phyloP scores from a whole-genome alignment of 768 basidiomycete species.

The Mycena indigotica region DNA sequence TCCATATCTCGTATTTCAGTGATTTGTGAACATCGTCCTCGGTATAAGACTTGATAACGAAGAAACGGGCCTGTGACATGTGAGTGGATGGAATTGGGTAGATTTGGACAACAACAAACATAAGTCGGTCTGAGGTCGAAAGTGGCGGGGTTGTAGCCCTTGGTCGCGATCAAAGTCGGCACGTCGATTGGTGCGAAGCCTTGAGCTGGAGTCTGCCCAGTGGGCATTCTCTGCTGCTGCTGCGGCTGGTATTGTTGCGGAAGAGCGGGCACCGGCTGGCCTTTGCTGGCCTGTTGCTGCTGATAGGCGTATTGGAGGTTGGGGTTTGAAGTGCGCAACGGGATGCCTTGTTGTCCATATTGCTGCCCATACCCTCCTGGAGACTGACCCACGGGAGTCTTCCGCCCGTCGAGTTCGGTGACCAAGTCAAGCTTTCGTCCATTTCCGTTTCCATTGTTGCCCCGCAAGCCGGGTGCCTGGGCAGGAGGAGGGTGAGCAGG shows the following conservation, averaged over 20 bases:
- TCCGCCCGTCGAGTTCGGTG: conserved; percentile 68
- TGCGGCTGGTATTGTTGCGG: conserved; percentile 75
- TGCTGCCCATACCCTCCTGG: conserved; percentile 48
- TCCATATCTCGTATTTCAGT: conserved; percentile 97
- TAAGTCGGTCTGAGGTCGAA: conserved; percentile 83
- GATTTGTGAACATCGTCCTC: conserved; percentile 99
- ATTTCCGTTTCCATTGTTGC: conserved; percentile 40
- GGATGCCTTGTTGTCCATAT: conserved; percentile 24
- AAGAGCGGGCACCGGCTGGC: conserved; percentile 70
- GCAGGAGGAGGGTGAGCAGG: conserved; percentile 48
- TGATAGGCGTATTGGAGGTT: conserved; percentile 69
- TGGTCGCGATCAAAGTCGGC: conserved; percentile 78
- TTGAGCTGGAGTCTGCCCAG: conserved; percentile 45
- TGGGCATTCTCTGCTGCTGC: conserved; percentile 42
- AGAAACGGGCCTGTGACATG: conserved; percentile 74
- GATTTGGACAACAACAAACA: conserved; percentile 46
- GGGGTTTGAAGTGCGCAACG: conserved; percentile 64
- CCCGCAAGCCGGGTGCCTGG: conserved; percentile 47
- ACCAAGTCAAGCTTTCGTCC: conserved; percentile 52
- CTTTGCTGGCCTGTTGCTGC: conserved; percentile 42
- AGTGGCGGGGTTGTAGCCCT: conserved; percentile 87
- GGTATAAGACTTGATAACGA: conserved; percentile 99
- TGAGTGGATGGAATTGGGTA: background rate
- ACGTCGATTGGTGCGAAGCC: conserved; percentile 78
- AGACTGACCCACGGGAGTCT: conserved; percentile 52